Conservation (phyloP, 2,329 filamentous ascomycete genomes). For the Blastomyces parvus region DNA sequence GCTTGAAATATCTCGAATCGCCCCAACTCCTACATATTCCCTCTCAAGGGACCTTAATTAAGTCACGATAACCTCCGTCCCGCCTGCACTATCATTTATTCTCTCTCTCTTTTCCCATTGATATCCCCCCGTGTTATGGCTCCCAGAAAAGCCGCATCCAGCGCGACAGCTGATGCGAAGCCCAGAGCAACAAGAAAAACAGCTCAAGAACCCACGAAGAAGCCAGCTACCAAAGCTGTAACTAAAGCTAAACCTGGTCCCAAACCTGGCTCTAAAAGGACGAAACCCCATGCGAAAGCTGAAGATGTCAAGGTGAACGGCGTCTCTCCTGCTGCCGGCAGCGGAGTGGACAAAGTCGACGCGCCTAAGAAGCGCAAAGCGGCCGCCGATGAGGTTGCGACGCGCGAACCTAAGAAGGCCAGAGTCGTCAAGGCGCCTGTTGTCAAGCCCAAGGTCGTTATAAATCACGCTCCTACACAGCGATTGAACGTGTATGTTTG, state of each 20-base stretch:
- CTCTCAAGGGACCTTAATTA: background rate
- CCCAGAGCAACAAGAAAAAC: conserved; percentile 21
- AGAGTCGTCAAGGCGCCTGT: conserved; percentile 22
- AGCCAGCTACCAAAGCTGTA: conserved; percentile 12
- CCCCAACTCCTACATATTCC: background rate
- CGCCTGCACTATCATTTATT: background rate
- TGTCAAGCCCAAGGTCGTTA: conserved; percentile 28
- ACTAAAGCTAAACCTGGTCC: conserved; percentile 17
- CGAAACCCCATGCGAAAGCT: conserved; percentile 1
- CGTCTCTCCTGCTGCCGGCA: background rate
- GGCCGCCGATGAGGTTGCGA: conserved; percentile 21
- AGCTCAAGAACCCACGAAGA: conserved; percentile 15
- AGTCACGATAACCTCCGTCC: background rate
- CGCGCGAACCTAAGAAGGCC: conserved; percentile 25
- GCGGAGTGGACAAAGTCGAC: background rate
- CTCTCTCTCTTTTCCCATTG: background rate
- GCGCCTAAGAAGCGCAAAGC: conserved; percentile 27
- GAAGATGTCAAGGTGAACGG: conserved; percentile 7
- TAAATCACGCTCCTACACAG: conserved; percentile 52
- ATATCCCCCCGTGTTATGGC: conserved; percentile 10
- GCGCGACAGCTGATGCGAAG: conserved; percentile 20
- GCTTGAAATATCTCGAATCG: background rate
- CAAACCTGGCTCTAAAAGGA: background rate
- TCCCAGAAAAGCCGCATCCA: conserved; percentile 25
- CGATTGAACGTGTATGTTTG: conserved; percentile 67